Evolutionary conservation across 2,329 filamentous ascomycete genomes (phyloP).

Genomic region (Curvularia spicifera): DNA sequence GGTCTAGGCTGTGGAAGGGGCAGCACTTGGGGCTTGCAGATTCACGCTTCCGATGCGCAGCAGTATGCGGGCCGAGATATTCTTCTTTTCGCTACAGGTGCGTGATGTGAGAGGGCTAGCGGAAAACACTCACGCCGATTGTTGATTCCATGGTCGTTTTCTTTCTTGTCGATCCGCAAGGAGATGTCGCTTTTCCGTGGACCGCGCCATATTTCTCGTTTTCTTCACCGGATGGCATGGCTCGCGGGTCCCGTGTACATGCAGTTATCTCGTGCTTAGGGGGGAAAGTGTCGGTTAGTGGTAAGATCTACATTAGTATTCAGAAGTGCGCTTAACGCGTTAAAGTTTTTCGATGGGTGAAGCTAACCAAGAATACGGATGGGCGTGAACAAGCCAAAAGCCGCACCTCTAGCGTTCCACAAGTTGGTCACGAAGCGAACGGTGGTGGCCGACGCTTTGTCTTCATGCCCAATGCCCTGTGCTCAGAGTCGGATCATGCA

Average conservation of each 20-base stretch:
- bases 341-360: background rate
- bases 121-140: background rate
- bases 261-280: background rate
- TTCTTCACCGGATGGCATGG: background rate
- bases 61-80: background rate
- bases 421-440: slow-evolving; percentile 1
- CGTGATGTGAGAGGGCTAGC: background rate
- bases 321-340: slow-evolving; percentile 2
- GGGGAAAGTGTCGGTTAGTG: background rate
- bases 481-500: slow-evolving; percentile 13
- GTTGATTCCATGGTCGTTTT: background rate
- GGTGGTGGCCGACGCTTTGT: background rate
- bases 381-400: slow-evolving; percentile 6
- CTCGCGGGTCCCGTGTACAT: background rate
- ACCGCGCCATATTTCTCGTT: background rate
- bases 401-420: slow-evolving; percentile 4
- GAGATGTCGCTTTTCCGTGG: background rate
- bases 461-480: slow-evolving; percentile 13
- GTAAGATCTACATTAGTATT: background rate
- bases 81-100: slow-evolving; percentile 2
- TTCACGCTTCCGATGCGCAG: background rate
- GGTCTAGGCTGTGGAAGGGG: background rate
- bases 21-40: background rate
- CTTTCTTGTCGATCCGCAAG: background rate
- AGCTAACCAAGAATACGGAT: background rate